Conservation (phyloP, 345 rosid genomes). For the Citrus glauca region DNA sequence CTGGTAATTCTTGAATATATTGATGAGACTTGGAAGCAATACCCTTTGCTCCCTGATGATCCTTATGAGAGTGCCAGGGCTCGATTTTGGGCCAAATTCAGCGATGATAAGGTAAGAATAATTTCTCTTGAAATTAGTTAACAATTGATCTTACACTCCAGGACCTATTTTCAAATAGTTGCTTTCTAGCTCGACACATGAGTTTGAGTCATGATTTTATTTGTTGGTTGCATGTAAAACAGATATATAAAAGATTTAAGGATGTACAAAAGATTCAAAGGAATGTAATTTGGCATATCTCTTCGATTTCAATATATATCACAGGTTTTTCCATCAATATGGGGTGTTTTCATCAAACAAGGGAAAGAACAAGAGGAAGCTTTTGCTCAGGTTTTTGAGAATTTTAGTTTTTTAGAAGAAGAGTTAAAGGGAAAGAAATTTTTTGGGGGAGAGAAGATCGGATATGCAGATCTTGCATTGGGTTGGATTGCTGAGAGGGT, state of each 20-base stretch:
- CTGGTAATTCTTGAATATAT: slow-evolving; percentile 33
- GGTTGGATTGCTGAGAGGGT: slow-evolving; percentile 34
- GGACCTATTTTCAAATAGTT: background rate
- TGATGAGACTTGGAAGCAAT: slow-evolving; percentile 30
- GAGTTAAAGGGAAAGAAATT: slow-evolving; percentile 36
- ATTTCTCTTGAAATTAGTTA: background rate
- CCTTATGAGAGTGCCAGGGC: slow-evolving; percentile 22
- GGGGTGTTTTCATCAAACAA: slow-evolving; percentile 11
- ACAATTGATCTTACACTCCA: background rate
- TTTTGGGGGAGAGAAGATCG: slow-evolving; percentile 39
- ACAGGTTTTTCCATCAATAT: slow-evolving; percentile 24
- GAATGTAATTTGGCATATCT: too few relatives aligned
- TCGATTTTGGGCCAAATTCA: slow-evolving; percentile 32
- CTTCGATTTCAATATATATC: background rate
- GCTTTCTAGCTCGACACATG: background rate
- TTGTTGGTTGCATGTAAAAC: too few relatives aligned
- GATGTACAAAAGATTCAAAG: background rate
- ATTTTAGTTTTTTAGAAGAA: slow-evolving; percentile 30
- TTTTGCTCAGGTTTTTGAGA: background rate
- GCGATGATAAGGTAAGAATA: slow-evolving; percentile 25
- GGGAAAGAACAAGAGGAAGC: slow-evolving; percentile 33
- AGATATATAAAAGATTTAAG: background rate
- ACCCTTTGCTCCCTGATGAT: slow-evolving; percentile 29
- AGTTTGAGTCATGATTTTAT: too few relatives aligned
- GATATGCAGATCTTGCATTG: slow-evolving; percentile 29